Base-by-base conservation (phyloP, 2,329 filamentous ascomycete species). In the Hypoxylon sp. region DNA sequence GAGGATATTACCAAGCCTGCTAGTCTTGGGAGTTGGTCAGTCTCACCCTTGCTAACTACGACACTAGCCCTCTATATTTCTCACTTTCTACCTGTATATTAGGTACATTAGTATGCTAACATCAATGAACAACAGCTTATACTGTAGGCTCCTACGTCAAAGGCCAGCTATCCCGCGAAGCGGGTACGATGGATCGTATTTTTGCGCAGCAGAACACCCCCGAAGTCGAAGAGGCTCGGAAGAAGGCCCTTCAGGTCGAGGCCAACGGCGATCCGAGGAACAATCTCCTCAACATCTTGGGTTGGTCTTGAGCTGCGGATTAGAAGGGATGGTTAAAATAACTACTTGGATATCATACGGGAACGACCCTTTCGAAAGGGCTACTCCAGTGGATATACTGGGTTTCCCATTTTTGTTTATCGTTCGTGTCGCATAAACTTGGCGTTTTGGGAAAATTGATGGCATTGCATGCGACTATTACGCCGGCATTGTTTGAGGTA, bases 171-270 rank as follows among this genome's bases (percentile, higher is more conserved):
- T 52, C 43, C 34, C 52, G 51, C 12, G 61, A 71, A n/a, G 52
- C 70, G 21, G 66, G 63, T 16, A 50, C 51, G 27, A 70, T 76
- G 52, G 73, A 76, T 58, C 64, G 57, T 12, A 77, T 77, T 67
- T 77, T 74, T 63, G 39, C 73, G 9, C 73, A 76, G 52, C 73
- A 77, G 41, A 77, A 77, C 71, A 76, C 75, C 0, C 70, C 74
- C 45, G 74, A 76, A 37, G 74, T 75, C 48, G 74, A 75, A 65
- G 61, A 55, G 25, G 68, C 70, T 7, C 61, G 74, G 27, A 74
- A 67, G 52, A 59, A 34, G 23, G 64, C 53, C 14, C 65, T 77
- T 12, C 41, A 62, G 29, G 71, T 75, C 45, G 74, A 77, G 14
- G 54, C 45, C 7, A 71, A 71, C 62, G 74, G 74, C 16, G 75